These are phyloP conservation scores for Orbilia oligospora DNA, from an alignment of 2,329 filamentous ascomycete species.

Conservation along the genomic window DNA sequence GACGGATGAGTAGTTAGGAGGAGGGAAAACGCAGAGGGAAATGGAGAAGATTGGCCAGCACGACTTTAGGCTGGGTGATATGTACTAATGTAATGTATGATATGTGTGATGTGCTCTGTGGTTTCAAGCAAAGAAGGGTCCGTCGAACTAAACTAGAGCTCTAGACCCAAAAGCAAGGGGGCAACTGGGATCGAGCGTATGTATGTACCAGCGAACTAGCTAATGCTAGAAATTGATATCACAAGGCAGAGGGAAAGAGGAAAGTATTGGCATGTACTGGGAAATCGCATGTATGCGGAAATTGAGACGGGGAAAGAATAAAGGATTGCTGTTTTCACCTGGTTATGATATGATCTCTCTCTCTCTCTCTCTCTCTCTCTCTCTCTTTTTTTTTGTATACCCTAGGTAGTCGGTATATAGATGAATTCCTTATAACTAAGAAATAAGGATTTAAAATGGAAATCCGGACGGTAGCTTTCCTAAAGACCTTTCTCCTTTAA, in stretches of 20 bases:
- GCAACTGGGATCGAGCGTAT: conserved; percentile 25
- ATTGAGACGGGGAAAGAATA: not conserved
- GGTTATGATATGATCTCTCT: too few relatives aligned
- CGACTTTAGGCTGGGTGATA: conserved; percentile 16
- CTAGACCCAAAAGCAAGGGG: conserved; percentile 28
- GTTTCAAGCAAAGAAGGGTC: conserved; percentile 25
- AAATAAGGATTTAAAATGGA: not conserved
- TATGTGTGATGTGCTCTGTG: conserved; percentile 41
- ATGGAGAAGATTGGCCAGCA: conserved; percentile 16
- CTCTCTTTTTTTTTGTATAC: too few relatives aligned
- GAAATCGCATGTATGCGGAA: too few relatives aligned
- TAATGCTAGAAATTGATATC: conserved; percentile 27
- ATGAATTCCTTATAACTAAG: not conserved
- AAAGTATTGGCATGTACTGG: not conserved
- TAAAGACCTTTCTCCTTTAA: not conserved
- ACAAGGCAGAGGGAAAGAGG: conserved; percentile 2
- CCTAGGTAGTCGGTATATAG: too few relatives aligned
- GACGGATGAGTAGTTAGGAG: conserved; percentile 3
- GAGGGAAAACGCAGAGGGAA: not conserved
- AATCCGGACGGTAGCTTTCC: not conserved
- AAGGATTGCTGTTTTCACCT: too few relatives aligned
- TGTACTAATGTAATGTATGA: conserved; percentile 19
- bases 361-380: too few relatives aligned
- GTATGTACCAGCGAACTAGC: too few relatives aligned
- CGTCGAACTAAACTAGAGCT: conserved; percentile 14